Evolutionary conservation across 2,329 filamentous ascomycete genomes (phyloP).

Genomic region (Penicillium sp.): DNA sequence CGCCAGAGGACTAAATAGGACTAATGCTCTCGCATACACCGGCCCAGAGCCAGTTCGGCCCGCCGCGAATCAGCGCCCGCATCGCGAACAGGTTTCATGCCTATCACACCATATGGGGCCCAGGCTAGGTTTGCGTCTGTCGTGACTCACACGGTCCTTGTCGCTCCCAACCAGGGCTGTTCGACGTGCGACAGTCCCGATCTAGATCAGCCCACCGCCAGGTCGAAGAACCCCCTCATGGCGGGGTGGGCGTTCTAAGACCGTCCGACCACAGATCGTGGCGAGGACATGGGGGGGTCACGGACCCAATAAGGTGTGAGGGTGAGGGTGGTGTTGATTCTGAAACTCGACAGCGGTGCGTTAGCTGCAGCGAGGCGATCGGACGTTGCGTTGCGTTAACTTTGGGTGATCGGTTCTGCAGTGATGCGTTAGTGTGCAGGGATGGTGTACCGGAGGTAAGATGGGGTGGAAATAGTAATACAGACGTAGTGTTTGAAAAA

Average conservation of each 20-base stretch:
- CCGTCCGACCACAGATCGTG: conserved; percentile 6
- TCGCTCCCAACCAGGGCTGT: too few species aligned
- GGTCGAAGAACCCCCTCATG: too few species aligned
- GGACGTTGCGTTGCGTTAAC: not conserved
- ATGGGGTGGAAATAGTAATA: not conserved
- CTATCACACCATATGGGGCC: conserved; percentile 19
- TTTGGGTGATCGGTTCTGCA: not conserved
- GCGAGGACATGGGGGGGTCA: not conserved
- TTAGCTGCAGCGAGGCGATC: conserved; percentile 11
- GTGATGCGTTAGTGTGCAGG: not conserved
- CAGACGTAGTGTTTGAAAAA: too few species aligned
- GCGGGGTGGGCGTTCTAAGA: not conserved
- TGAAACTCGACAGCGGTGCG: conserved; percentile 11
- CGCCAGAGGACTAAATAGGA: too few species aligned
- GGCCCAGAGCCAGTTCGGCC: not conserved
- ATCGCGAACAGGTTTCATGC: conserved; percentile 4
- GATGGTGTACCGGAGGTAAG: not conserved
- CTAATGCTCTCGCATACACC: conserved; percentile 2
- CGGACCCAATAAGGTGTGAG: not conserved
- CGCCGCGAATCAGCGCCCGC: conserved; percentile 14
- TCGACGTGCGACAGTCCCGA: too few species aligned
- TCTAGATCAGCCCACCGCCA: too few species aligned
- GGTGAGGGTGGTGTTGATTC: not conserved
- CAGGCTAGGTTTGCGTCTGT: not conserved
- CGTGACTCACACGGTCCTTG: not conserved